Percentiles rank a stretch among this genome's conserved stretches.
phyloP scores from a whole-genome alignment of 352 stramenopile genomes.

The Pythium rishiriense region DNA sequence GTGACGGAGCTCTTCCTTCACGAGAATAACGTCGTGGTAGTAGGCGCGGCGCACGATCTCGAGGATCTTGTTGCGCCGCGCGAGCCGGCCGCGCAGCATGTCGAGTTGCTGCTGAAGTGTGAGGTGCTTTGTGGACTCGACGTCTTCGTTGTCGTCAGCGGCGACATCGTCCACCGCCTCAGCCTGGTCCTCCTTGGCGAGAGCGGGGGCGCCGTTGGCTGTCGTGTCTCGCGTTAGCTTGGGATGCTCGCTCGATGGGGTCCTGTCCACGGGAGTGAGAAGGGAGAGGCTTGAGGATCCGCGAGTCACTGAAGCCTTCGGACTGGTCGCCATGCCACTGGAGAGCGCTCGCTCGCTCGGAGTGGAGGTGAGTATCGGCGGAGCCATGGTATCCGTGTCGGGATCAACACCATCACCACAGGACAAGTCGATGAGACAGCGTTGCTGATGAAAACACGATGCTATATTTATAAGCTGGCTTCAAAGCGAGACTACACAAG shows the following conservation, averaged over 20 bases:
- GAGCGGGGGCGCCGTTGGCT: background rate
- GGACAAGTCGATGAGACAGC: background rate
- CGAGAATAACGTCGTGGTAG: conserved; percentile 80
- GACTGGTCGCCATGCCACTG: background rate
- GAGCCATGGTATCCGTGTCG: background rate
- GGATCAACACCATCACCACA: background rate
- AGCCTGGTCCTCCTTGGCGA: background rate
- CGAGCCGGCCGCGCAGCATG: conserved; percentile 67
- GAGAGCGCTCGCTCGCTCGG: background rate
- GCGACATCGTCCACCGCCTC: conserved; percentile 5
- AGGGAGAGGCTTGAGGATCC: background rate
- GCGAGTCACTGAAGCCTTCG: background rate
- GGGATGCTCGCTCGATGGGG: background rate
- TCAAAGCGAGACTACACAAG: background rate
- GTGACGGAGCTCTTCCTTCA: conserved; percentile 78
- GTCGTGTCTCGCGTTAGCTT: background rate
- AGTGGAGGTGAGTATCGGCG: background rate
- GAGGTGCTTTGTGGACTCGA: conserved; percentile 39
- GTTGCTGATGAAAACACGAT: background rate
- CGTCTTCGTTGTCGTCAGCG: conserved; percentile 24
- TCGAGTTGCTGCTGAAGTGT: conserved; percentile 48
- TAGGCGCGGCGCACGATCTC: conserved; percentile 77
- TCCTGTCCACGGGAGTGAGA: background rate
- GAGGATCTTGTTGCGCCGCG: conserved; percentile 69
- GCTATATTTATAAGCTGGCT: background rate